These are phyloP conservation scores for Scheffersomyces lignosus DNA, from an alignment of 805 yeast genomes.

Conservation along the genomic window DNA sequence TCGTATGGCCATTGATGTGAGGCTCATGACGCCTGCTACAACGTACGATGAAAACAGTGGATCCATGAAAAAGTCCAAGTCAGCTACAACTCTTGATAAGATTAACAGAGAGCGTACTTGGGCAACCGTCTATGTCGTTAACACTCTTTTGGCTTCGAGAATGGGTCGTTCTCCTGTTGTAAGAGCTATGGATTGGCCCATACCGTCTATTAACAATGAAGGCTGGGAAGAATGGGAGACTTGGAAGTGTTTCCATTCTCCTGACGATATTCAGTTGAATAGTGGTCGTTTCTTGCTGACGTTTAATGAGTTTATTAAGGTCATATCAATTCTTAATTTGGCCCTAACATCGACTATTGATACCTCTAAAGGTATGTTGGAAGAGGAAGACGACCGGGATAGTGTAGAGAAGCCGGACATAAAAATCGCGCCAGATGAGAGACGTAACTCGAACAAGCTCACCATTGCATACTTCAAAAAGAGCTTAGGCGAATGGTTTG, in stretches of 20 bases:
- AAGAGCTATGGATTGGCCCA: conserved; percentile 24
- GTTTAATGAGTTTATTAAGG: conserved; percentile 17
- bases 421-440: not conserved
- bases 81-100: conserved; percentile 11
- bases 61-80: not conserved
- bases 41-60: conserved; percentile 3
- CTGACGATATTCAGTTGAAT: conserved; percentile 10
- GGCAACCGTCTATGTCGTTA: conserved; percentile 19
- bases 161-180: conserved; percentile 24
- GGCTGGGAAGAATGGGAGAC: conserved; percentile 30
- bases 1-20: conserved; percentile 24
- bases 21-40: conserved; percentile 14
- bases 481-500: conserved; percentile 8
- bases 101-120: conserved; percentile 23
- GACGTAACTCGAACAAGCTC: conserved; percentile 5
- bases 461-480: conserved; percentile 12
- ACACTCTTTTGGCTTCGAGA: conserved; percentile 21
- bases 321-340: conserved; percentile 16
- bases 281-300: conserved; percentile 21
- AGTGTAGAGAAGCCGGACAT: not conserved
- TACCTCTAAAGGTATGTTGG: conserved; percentile 7
- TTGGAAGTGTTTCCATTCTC: conserved; percentile 13
- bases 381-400: not conserved
- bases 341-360: conserved; percentile 23
- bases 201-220: conserved; percentile 16